Evolutionary conservation across 164 flowering plant genomes (phyloP).

Genomic region (Annona squamosa): DNA sequence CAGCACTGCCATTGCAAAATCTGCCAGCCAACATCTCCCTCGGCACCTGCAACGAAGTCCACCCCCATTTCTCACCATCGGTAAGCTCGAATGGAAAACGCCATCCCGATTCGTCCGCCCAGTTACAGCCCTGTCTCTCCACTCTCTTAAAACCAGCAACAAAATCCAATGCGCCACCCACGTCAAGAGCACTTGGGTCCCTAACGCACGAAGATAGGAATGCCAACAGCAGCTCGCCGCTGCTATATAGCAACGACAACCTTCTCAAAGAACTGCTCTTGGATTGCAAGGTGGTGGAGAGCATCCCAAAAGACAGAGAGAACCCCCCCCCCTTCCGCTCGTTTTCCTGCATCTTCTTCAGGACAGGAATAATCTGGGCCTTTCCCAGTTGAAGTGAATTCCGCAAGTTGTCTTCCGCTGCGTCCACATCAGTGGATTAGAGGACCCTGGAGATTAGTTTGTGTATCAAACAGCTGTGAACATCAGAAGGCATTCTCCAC

Average conservation of each 20-base stretch:
- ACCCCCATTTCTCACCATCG: too few species aligned
- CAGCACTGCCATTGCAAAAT: too few species aligned
- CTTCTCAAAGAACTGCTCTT: background rate
- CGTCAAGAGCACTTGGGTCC: too few species aligned
- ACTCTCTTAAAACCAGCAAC: too few species aligned
- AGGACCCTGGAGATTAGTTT: conserved; percentile 52
- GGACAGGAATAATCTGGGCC: conserved; percentile 56
- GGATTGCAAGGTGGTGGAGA: conserved; percentile 8
- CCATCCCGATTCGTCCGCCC: too few species aligned
- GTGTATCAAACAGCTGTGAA: conserved; percentile 88
- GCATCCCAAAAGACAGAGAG: conserved; percentile 47
- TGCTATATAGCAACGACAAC: conserved; percentile 26
- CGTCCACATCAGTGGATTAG: conserved; percentile 55
- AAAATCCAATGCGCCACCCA: too few species aligned
- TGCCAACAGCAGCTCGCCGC: conserved; percentile 46
- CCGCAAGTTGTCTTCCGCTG: conserved; percentile 67
- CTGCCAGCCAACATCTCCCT: too few species aligned
- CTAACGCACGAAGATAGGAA: conserved; percentile 67
- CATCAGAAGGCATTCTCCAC: conserved; percentile 57
- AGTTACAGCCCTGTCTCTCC: too few species aligned
- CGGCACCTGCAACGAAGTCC: too few species aligned
- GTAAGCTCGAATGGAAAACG: too few species aligned
- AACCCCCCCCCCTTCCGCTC: conserved; percentile 21
- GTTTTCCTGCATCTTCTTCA: conserved; percentile 34
- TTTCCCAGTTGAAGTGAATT: conserved; percentile 63